Conservation (phyloP, 306 rosid species). For the Pterocarpus santalinus region DNA sequence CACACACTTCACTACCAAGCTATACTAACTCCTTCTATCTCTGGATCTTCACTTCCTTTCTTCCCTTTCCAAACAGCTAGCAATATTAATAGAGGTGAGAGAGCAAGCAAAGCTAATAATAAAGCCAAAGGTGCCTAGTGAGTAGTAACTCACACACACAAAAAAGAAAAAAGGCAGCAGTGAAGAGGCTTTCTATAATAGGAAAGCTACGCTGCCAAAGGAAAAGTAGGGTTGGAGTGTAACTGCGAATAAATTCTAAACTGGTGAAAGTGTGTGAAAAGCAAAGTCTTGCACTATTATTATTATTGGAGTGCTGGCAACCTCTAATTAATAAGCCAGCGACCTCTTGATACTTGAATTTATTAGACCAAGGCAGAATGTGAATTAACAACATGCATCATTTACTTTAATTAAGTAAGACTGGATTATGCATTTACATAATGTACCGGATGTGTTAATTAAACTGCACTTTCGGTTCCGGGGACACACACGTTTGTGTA, state of each 20-base stretch:
- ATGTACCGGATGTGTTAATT: background rate
- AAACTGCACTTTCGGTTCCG: background rate
- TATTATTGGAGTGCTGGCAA: constrained; percentile 35
- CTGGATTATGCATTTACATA: background rate
- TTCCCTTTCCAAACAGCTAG: background rate
- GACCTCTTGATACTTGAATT: constrained; percentile 31
- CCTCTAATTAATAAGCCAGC: constrained; percentile 35
- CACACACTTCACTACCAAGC: background rate
- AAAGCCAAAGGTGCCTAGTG: constrained; percentile 2
- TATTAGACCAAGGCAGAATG: constrained; percentile 26
- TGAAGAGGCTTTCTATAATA: constrained; percentile 58
- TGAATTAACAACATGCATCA: background rate
- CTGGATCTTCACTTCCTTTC: constrained; percentile 7
- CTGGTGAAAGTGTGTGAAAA: constrained; percentile 44
- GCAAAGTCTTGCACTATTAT: background rate
- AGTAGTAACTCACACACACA: constrained; percentile 20
- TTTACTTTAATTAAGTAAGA: background rate
- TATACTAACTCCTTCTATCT: too few relatives aligned
- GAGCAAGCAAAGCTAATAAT: constrained; percentile 1
- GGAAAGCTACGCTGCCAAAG: constrained; percentile 54
- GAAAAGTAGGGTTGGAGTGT: constrained; percentile 70
- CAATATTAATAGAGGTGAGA: constrained; percentile 36
- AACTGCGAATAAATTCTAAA: constrained; percentile 55
- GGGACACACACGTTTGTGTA: background rate
- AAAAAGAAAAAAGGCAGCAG: constrained; percentile 17